These are phyloP conservation scores for Phoma sp. DNA, from an alignment of 2,329 filamentous ascomycete genomes.

Conservation along the genomic window DNA sequence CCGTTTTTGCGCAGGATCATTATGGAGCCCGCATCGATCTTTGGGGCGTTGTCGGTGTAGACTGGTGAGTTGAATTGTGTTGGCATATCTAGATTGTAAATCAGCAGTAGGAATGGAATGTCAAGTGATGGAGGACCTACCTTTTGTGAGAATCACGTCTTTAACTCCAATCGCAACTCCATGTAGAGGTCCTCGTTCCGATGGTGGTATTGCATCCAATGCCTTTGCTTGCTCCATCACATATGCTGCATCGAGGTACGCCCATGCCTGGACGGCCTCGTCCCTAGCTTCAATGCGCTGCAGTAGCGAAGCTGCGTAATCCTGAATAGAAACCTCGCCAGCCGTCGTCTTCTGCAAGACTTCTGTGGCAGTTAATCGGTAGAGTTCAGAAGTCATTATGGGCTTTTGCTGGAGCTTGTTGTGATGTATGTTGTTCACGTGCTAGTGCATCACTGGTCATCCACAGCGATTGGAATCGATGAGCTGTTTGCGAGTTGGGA, in stretches of 20 bases:
- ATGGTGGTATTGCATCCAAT: constrained; percentile 57
- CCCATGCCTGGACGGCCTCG: constrained; percentile 37
- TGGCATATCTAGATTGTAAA: constrained; percentile 56
- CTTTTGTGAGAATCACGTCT: constrained; percentile 62
- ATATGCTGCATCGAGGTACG: constrained; percentile 38
- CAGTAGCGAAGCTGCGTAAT: constrained; percentile 38
- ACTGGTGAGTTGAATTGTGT: constrained; percentile 63
- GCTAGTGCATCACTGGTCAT: neutral
- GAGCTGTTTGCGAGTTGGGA: too few species aligned
- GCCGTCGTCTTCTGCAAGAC: constrained; percentile 29
- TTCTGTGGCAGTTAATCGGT: constrained; percentile 30
- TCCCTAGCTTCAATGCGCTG: constrained; percentile 36
- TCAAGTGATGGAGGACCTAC: neutral
- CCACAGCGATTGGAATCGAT: neutral
- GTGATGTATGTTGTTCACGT: neutral
- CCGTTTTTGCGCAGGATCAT: constrained; percentile 61
- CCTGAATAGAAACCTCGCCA: constrained; percentile 34
- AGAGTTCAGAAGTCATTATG: neutral
- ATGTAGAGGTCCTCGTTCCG: constrained; percentile 61
- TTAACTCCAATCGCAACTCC: constrained; percentile 66
- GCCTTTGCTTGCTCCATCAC: constrained; percentile 58
- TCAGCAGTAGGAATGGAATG: neutral
- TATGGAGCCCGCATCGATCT: constrained; percentile 61
- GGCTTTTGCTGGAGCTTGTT: too few species aligned
- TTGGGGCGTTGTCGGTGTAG: constrained; percentile 54